Conservation (phyloP, 345 rosid genomes). For the rapeseed (Brassica napus) region DNA sequence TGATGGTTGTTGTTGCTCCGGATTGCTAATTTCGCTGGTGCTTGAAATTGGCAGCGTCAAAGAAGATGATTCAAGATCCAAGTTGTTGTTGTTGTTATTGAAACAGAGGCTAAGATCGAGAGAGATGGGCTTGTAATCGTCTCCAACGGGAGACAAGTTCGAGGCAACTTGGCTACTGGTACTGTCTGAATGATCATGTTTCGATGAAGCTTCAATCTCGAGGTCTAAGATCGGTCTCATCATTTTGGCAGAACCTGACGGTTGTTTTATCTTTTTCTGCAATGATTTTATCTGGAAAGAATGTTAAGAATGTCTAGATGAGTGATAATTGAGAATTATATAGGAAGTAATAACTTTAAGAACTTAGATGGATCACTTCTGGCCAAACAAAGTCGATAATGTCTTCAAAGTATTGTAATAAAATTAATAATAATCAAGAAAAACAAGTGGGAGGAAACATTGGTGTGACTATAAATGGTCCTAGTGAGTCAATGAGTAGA, state of each 20-base stretch:
- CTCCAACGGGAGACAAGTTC: slow-evolving; percentile 48
- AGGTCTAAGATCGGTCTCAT: slow-evolving; percentile 62
- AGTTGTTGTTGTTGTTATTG: slow-evolving; percentile 34
- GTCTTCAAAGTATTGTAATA: slow-evolving; percentile 10
- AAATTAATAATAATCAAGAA: slow-evolving; percentile 1
- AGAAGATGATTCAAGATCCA: slow-evolving; percentile 39
- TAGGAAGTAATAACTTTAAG: background rate
- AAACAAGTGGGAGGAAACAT: slow-evolving; percentile 27
- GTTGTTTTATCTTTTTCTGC: background rate
- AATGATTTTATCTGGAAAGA: background rate
- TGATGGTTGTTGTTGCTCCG: slow-evolving; percentile 48
- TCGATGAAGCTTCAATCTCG: slow-evolving; percentile 55
- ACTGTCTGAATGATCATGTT: slow-evolving; percentile 51
- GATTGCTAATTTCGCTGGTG: slow-evolving; percentile 63
- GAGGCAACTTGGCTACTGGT: slow-evolving; percentile 67
- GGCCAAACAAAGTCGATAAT: slow-evolving; percentile 30
- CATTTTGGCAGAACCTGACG: slow-evolving; percentile 3
- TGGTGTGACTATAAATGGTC: slow-evolving; percentile 41
- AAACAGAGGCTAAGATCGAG: slow-evolving; percentile 63
- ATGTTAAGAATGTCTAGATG: slow-evolving; percentile 9
- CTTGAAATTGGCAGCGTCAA: slow-evolving; percentile 56
- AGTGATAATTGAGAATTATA: background rate
- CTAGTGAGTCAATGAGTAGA: slow-evolving; percentile 40
- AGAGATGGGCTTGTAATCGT: slow-evolving; percentile 44
- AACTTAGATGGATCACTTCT: slow-evolving; percentile 2